A percentile compares a stretch with the other conserved stretches of the same genome.
Conservation (phyloP, 2,329 filamentous ascomycete genomes). For the Exutisphaerella laricina region DNA sequence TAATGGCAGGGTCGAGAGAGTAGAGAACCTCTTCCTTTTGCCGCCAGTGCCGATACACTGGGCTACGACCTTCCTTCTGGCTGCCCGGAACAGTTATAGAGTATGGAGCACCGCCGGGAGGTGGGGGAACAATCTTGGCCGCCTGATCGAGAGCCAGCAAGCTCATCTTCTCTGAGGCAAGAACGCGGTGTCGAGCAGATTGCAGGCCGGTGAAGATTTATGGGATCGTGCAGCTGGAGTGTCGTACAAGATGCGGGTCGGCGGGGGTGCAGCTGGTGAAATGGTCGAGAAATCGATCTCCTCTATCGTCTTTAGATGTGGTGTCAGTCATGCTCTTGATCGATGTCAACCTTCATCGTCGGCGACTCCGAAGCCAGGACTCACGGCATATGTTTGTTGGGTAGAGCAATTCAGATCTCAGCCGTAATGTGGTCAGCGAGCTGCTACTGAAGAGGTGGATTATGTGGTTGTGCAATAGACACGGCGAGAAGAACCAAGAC, state of each 20-base stretch:
- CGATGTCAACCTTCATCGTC: too few species aligned
- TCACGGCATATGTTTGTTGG: too few species aligned
- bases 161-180: too few species aligned
- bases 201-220: background rate
- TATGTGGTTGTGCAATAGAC: too few species aligned
- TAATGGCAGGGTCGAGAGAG: slow-evolving; percentile 60
- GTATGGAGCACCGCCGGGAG: slow-evolving; percentile 71
- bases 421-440: too few species aligned
- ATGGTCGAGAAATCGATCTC: background rate
- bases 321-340: background rate
- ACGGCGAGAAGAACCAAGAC: background rate
- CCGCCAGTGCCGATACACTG: slow-evolving; percentile 78
- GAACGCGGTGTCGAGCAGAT: too few species aligned
- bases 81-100: slow-evolving; percentile 71
- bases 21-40: slow-evolving; percentile 66
- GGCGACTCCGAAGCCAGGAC: too few species aligned
- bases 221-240: background rate
- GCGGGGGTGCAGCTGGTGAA: background rate
- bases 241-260: background rate
- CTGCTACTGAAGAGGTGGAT: too few species aligned
- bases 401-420: too few species aligned
- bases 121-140: slow-evolving; percentile 53
- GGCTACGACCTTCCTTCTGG: slow-evolving; percentile 63
- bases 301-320: background rate
- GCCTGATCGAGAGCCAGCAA: slow-evolving; percentile 28